These are phyloP conservation scores for Pseudozyma sp. DNA, from an alignment of 1,284 basidiomycete genomes.

Conservation along the genomic window DNA sequence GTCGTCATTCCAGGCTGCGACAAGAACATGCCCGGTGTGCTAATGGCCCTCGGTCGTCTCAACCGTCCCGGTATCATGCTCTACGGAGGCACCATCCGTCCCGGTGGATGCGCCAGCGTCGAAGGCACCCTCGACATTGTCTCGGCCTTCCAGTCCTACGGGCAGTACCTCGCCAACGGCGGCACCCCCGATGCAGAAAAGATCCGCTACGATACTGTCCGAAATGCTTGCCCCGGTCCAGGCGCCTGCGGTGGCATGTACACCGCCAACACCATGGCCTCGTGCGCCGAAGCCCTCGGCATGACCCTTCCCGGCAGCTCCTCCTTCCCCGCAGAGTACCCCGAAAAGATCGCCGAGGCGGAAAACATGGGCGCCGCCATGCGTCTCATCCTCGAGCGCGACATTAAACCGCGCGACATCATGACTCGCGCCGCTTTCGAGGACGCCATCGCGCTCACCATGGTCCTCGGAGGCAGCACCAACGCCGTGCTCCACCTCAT, in stretches of 20 bases:
- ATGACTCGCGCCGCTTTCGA: constrained; percentile 66
- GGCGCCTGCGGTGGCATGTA: constrained; percentile 69
- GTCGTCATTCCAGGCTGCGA: constrained; percentile 68
- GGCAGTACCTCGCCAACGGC: constrained; percentile 65
- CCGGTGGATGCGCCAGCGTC: constrained; percentile 57
- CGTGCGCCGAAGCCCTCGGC: constrained; percentile 66
- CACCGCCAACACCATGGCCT: constrained; percentile 68
- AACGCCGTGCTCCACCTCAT: constrained; percentile 67
- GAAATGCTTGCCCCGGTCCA: constrained; percentile 65
- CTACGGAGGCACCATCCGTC: constrained; percentile 68
- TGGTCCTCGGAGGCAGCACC: constrained; percentile 66
- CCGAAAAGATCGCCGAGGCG: constrained; percentile 65
- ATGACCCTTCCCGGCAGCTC: constrained; percentile 67
- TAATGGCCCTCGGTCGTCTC: constrained; percentile 67
- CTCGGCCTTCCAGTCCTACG: constrained; percentile 67
- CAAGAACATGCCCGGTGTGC: constrained; percentile 69
- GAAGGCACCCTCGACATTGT: constrained; percentile 65
- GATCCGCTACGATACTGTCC: constrained; percentile 64
- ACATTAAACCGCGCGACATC: constrained; percentile 66
- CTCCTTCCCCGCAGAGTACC: constrained; percentile 66
- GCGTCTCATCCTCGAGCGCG: constrained; percentile 65
- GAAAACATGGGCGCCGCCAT: constrained; percentile 61
- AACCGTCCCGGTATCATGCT: constrained; percentile 68
- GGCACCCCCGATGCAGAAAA: constrained; percentile 63
- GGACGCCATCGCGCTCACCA: constrained; percentile 67